Evolutionary conservation across 176 grass and related monocot genomes (phyloP).

Genomic region (Elymus sibiricus): DNA sequence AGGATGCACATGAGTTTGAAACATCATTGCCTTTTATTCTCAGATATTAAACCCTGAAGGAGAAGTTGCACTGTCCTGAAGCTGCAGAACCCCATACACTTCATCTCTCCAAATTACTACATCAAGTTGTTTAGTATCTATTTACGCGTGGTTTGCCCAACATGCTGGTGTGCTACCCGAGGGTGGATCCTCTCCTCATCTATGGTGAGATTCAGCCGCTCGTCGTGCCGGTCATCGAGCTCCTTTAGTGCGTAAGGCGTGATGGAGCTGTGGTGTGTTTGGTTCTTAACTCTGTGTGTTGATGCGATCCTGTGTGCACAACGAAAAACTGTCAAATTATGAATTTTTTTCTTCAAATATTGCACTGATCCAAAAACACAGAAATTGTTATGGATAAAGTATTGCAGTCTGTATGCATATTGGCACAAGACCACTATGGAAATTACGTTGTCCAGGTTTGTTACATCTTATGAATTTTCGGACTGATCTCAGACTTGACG

Average conservation of each 20-base stretch:
- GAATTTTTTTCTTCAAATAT: constrained; percentile 43
- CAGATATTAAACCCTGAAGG: constrained; percentile 70
- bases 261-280: no score
- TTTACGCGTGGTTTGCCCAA: no score
- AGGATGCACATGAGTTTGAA: constrained; percentile 81
- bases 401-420: constrained; percentile 69
- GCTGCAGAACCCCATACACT: constrained; percentile 41
- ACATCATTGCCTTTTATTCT: constrained; percentile 31
- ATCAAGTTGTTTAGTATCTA: constrained; percentile 25
- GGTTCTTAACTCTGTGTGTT: no score
- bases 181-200: no score
- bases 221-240: no score
- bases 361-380: constrained; percentile 71
- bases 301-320: no score
- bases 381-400: constrained; percentile 77
- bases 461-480: constrained; percentile 5
- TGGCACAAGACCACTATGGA: constrained; percentile 85
- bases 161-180: no score
- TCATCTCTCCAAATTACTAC: constrained; percentile 55
- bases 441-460: constrained; percentile 88
- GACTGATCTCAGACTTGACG: not conserved
- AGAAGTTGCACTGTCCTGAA: constrained; percentile 52
- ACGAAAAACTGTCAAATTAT: not conserved
- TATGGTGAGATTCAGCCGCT: no score
- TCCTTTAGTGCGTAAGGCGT: no score